phyloP scores from a whole-genome alignment of 257 asterid genomes.

The Capsicum pubescens region DNA sequence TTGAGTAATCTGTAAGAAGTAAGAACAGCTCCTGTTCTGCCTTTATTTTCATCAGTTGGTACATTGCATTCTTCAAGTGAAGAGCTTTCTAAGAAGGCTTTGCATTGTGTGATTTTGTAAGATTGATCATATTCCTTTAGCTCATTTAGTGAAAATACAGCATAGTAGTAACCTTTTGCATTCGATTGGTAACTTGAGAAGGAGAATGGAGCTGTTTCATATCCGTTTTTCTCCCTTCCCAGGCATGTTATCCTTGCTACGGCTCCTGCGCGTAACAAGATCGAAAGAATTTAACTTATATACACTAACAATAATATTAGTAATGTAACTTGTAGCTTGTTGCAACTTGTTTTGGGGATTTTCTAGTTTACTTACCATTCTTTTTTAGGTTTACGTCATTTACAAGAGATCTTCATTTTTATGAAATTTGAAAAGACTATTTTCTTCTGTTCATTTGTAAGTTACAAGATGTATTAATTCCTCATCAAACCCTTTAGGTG shows the following conservation, averaged over 20 bases:
- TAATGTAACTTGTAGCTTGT: background rate
- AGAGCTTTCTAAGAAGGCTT: conserved; percentile 59
- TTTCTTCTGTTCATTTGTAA: no score
- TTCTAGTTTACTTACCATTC: no score
- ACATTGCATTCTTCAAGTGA: conserved; percentile 40
- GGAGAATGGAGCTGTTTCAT: conserved; percentile 64
- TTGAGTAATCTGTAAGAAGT: conserved; percentile 42
- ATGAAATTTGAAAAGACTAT: no score
- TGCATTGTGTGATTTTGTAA: conserved; percentile 49
- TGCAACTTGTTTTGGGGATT: background rate
- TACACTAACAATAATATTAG: no score
- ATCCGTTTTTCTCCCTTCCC: conserved; percentile 54
- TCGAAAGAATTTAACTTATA: background rate
- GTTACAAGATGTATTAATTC: no score
- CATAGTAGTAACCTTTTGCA: conserved; percentile 59
- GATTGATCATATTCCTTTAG: conserved; percentile 35
- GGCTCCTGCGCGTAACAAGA: conserved; percentile 37
- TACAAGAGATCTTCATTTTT: no score
- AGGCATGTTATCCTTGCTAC: conserved; percentile 60
- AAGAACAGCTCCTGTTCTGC: conserved; percentile 46
- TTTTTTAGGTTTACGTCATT: no score
- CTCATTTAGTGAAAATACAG: conserved; percentile 44
- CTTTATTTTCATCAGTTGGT: conserved; percentile 43
- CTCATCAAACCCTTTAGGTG: no score
- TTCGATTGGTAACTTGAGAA: conserved; percentile 50